Evolutionary conservation across 78 protist species (phyloP).

Genomic region (Cyanophora paradoxa): DNA sequence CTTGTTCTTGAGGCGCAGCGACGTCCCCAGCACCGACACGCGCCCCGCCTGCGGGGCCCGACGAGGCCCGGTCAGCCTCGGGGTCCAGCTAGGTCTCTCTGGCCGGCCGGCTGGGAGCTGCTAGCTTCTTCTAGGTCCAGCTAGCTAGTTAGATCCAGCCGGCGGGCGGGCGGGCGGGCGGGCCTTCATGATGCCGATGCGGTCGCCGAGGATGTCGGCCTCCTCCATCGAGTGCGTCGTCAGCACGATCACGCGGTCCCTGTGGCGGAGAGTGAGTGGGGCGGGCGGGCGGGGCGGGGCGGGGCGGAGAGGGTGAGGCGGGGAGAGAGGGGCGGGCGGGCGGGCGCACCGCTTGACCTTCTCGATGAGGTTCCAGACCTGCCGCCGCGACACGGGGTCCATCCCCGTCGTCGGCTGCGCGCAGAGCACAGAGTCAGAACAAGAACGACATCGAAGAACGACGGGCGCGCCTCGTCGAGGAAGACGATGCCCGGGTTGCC

Average conservation of each 20-base stretch:
- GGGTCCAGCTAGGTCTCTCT: too few relatives aligned
- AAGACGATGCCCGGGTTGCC: constrained; percentile 66
- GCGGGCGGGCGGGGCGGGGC: neutral
- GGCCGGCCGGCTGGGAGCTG: too few relatives aligned
- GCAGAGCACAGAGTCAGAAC: constrained; percentile 2
- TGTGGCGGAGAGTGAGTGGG: neutral
- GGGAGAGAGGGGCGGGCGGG: neutral
- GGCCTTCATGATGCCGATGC: constrained; percentile 74
- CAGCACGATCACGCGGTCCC: neutral
- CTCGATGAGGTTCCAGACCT: constrained; percentile 65
- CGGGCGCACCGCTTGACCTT: constrained; percentile 16
- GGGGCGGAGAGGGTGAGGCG: neutral
- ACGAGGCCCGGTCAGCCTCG: too few relatives aligned
- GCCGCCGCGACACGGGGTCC: constrained; percentile 65
- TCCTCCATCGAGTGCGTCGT: constrained; percentile 93
- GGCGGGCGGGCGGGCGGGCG: neutral
- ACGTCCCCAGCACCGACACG: constrained; percentile 65
- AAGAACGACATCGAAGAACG: too few relatives aligned
- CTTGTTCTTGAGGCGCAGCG: constrained; percentile 56
- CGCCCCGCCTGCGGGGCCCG: too few relatives aligned
- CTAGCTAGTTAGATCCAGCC: too few relatives aligned
- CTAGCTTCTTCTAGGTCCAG: too few relatives aligned
- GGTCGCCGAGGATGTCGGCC: constrained; percentile 85
- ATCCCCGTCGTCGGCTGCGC: constrained; percentile 79
- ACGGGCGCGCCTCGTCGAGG: constrained; percentile 28